These are phyloP conservation scores for Eucalyptus caleyi DNA, from an alignment of 345 rosid species.

Conservation along the genomic window DNA sequence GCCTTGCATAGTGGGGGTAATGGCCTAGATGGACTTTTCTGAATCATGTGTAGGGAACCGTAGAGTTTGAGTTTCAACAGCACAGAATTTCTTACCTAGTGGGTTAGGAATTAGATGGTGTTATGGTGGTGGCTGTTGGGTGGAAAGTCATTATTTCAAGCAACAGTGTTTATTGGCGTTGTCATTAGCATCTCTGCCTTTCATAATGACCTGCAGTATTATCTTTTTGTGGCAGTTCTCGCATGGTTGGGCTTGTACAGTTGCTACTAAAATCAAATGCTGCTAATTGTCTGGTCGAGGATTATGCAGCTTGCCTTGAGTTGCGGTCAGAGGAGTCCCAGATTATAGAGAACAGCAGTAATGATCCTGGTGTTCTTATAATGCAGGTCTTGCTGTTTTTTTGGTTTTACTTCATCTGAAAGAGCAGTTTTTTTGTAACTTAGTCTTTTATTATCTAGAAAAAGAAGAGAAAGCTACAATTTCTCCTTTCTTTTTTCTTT, in stretches of 20 bases:
- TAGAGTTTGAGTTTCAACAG: not conserved
- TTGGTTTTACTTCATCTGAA: conserved; percentile 1
- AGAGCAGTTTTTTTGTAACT: not conserved
- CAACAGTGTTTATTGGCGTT: not conserved
- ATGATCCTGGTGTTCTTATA: conserved; percentile 81
- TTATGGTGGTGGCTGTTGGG: not conserved
- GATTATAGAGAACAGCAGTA: conserved; percentile 47
- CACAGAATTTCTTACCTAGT: not conserved
- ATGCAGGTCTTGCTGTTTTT: conserved; percentile 51
- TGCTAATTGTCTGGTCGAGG: conserved; percentile 58
- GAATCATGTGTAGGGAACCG: not conserved
- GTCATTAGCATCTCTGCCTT: not conserved
- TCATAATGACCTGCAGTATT: not conserved
- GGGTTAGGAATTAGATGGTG: not conserved
- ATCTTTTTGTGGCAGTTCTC: conserved; percentile 41
- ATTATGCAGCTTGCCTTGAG: conserved; percentile 94
- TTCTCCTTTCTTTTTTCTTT: not conserved
- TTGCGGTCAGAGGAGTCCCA: conserved; percentile 65
- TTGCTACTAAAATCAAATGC: conserved; percentile 71
- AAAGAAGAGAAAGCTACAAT: not conserved
- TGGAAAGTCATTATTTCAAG: not conserved
- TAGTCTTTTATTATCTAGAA: not conserved
- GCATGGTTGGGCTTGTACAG: conserved; percentile 84
- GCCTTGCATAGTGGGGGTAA: not conserved
- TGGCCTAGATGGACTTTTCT: not conserved